Evolutionary conservation across 352 stramenopile genomes (phyloP), one percentile per base, ranked within the genome.

Genomic region (Globisporangium okanoganense): DNA sequence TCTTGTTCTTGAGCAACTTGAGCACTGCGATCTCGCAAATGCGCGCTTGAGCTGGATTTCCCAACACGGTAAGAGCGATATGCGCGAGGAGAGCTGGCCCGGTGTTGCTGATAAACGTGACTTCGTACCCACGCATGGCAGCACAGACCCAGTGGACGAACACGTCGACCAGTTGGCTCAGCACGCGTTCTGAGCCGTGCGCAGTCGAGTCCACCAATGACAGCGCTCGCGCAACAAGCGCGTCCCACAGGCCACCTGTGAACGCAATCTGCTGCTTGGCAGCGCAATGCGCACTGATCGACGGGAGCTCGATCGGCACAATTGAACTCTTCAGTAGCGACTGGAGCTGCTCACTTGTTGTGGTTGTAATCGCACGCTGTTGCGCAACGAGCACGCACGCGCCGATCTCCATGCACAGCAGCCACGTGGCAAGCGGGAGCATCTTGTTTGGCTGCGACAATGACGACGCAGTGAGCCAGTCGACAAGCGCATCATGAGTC

Each of bases 41-140:
- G 36, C 33, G 10, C 48, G 27, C 36, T n/a, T 44, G 38, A 35
- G 27, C 3, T 14, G 9, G 35, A 22, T 50, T 27, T 9, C 6
- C 13, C n/a, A n/a, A 45, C 5, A 51, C 27, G 36, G 14, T 25
- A 10, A 59, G 51, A 22, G 41, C 16, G 36, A 79, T n/a, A 40
- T 76, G 41, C 16, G 48, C 51, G 50, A 53, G 49, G 40, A 79
- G 45, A 1, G 58, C 31, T 24, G 52, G 35, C n/a, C 65, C 69
- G 27, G 75, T 57, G 44, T 72, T 78, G 0, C 50, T 59, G 22
- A 79, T 61, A 54, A 76, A 82, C 12, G 25, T 65, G 5, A 69
- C 13, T 59, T 79, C 69, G 57, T 72, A 79, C 4, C 63, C 67
- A 35, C 40, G 53, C 66, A 82, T 82, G 4, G 66, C 71, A 25